Evolutionary conservation across 129 eudicot species (phyloP).

Genomic region (Escallonia rubra): DNA sequence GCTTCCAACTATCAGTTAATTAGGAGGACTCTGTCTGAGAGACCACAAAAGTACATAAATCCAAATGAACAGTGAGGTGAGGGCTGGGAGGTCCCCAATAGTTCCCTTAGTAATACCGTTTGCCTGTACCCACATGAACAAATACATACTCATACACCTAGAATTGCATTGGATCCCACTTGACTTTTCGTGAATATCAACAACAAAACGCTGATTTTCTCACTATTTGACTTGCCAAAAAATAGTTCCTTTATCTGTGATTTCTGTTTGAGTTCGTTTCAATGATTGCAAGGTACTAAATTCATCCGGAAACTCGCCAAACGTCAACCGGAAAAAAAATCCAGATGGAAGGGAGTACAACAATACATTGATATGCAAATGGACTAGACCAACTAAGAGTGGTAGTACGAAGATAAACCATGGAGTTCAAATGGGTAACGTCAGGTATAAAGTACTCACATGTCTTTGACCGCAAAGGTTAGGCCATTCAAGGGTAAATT

Average conservation of each 20-base stretch:
- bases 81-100: not conserved
- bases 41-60: not conserved
- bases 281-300: too few species aligned
- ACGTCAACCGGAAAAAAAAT: not conserved
- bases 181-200: too few species aligned
- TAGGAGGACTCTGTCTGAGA: not conserved
- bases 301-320: too few species aligned
- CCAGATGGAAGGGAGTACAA: not conserved
- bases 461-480: constrained; percentile 89
- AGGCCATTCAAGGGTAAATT: constrained; percentile 59
- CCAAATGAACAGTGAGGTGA: not conserved
- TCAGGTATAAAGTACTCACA: constrained; percentile 36
- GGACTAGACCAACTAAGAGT: not conserved
- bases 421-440: not conserved
- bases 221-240: too few species aligned
- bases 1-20: constrained; percentile 13
- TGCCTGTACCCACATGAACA: too few species aligned
- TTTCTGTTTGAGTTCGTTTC: too few species aligned
- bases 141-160: too few species aligned
- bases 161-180: too few species aligned
- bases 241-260: too few species aligned
- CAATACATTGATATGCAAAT: not conserved
- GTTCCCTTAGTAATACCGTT: too few species aligned
- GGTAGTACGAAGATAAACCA: not conserved
- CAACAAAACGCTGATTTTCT: too few species aligned